Evolutionary conservation across 1,139 yeast genomes (phyloP), one percentile per base, ranked within the genome.

Genomic region (Saccharomyces hybrid): DNA sequence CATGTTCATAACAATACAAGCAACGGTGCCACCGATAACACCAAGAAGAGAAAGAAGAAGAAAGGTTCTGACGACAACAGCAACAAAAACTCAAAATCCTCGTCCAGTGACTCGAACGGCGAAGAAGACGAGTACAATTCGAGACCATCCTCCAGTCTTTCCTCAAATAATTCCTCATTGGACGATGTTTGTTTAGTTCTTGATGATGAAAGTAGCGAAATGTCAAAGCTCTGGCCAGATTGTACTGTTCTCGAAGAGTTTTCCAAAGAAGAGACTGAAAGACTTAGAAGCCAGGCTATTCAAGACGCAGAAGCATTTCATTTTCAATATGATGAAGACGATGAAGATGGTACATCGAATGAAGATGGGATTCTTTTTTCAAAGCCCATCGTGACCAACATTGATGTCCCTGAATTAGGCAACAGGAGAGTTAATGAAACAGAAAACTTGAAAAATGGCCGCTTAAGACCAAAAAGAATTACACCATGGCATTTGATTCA

Each of bases 161-260:
- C 86, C 14, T 81, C 90, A 29, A 84, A 82, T 56, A 75, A 76
- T 9, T 83, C 93, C 5, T 86, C 96, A 0, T 73, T 91, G 56
- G 91, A 86, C 66, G 98, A 93, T 70, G 99, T 93, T 38, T 88
- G 95, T 66, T 80, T 87, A 67, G 95, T 95, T 0, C 68, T 86
- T 31, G 86, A 81, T 51, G 78, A 76, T 51, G 81, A 76, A 32
- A 71, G 67, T 27, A 72, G 70, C 38, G 66, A 64, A 11, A 68
- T 67, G 12, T 52, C 61, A 29, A 67, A 66, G 47, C 55, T 58
- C 21, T 91, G 97, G 98, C 98, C 98, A 0, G 97, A 93, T 66
- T 74, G 88, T 44, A 68, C 75, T 42, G 80, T 88, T 0, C 73
- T 91, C 59, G 84, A 84, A 60, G 96, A 89, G 61, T 91, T 84